Percentiles rank a stretch among this genome's conserved stretches.
phyloP scores from a whole-genome alignment of 192 early-diverging fungal species.

The Piromyces finnis region DNA sequence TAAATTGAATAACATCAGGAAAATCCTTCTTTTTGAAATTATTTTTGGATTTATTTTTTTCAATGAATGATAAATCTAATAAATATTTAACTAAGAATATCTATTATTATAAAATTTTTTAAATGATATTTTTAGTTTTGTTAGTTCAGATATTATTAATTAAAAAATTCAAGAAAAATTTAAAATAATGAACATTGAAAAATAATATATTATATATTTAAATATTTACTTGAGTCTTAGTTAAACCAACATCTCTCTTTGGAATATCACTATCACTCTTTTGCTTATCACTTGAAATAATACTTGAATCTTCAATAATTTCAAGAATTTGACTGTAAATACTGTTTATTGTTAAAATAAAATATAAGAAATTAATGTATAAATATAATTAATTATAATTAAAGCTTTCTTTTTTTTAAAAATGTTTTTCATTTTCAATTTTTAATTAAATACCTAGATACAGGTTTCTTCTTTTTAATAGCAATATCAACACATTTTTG shows the following conservation, averaged over 20 bases:
- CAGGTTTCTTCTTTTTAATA: conserved; percentile 19
- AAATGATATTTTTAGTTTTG: too few species aligned
- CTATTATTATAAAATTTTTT: not conserved
- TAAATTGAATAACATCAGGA: conserved; percentile 13
- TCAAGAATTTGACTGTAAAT: not conserved
- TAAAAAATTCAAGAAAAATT: too few species aligned
- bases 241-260: not conserved
- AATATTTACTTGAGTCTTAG: not conserved
- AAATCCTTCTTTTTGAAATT: conserved; percentile 27
- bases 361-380: not conserved
- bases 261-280: not conserved
- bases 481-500: conserved; percentile 10
- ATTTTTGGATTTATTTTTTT: conserved; percentile 24
- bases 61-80: conserved; percentile 14
- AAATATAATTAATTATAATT: too few species aligned
- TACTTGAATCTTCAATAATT: not conserved
- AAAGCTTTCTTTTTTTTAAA: too few species aligned
- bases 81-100: not conserved
- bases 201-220: too few species aligned
- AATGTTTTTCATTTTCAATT: not conserved
- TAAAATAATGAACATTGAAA: too few species aligned
- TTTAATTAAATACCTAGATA: conserved; percentile 2
- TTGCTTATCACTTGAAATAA: not conserved
- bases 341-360: not conserved
- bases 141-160: too few species aligned